Evolutionary conservation across 306 rosid species (phyloP).

Genomic region (Cucumis hystrix): DNA sequence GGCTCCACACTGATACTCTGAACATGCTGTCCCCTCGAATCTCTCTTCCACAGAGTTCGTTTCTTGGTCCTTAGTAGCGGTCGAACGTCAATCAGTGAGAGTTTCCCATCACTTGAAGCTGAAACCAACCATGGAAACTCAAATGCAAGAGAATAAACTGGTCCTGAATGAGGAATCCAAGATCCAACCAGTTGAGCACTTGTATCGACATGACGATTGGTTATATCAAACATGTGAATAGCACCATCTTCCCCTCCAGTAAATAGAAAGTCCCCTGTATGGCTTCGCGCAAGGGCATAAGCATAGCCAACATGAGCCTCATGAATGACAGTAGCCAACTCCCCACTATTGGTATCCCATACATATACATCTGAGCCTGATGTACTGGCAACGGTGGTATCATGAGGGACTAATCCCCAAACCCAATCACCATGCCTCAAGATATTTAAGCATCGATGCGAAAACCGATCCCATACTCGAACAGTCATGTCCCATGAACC

Average conservation of each 20-base stretch:
- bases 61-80: constrained; percentile 39
- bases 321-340: constrained; percentile 29
- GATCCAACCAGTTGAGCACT: constrained; percentile 29
- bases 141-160: constrained; percentile 75
- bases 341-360: constrained; percentile 61
- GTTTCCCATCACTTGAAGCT: constrained; percentile 72
- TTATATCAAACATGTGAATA: constrained; percentile 69
- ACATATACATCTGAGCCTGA: constrained; percentile 82
- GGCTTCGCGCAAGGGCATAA: constrained; percentile 67
- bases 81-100: constrained; percentile 76
- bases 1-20: constrained; percentile 41
- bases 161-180: constrained; percentile 80
- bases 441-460: constrained; percentile 44
- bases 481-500: constrained; percentile 97
- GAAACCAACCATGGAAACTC: constrained; percentile 99
- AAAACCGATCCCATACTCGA: constrained; percentile 76
- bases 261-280: constrained; percentile 61
- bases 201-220: constrained; percentile 17
- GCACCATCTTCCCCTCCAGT: constrained; percentile 93
- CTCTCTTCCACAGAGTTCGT: constrained; percentile 24
- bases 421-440: constrained; percentile 93
- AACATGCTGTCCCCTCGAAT: constrained; percentile 19
- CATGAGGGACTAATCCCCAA: constrained; percentile 71
- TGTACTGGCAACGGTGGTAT: constrained; percentile 49
- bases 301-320: constrained; percentile 66